Percentiles rank a stretch among this genome's conserved stretches.
Conservation (phyloP, 805 yeast species). For the Starmerella apicola region DNA sequence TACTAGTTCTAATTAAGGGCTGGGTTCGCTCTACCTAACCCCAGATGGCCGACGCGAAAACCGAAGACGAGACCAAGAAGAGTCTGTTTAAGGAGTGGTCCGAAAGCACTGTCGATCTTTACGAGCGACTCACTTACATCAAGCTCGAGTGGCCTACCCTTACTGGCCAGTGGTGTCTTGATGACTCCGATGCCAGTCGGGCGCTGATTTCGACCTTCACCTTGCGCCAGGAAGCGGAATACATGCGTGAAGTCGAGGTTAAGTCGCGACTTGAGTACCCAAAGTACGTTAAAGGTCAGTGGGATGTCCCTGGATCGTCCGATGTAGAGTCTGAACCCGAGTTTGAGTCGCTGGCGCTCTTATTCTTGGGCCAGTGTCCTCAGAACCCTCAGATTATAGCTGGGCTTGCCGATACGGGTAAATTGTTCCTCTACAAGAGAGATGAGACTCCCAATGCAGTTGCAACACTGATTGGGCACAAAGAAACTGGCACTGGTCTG, state of each 20-base stretch:
- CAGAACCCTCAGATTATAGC: slow-evolving; percentile 8
- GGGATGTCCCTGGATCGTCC: slow-evolving; percentile 5
- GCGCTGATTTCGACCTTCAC: slow-evolving; percentile 19
- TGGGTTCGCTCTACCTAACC: too few relatives aligned
- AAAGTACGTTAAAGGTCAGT: slow-evolving; percentile 7
- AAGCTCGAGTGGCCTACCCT: slow-evolving; percentile 16
- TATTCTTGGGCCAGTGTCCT: slow-evolving; percentile 16
- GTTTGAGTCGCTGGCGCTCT: slow-evolving; percentile 1
- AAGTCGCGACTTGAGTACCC: slow-evolving; percentile 8
- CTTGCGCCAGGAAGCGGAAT: slow-evolving; percentile 13
- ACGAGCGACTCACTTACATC: slow-evolving; percentile 16
- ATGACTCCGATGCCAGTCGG: slow-evolving; percentile 5
- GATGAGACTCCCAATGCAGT: not conserved
- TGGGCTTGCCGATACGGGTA: slow-evolving; percentile 12
- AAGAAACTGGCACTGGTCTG: slow-evolving; percentile 57
- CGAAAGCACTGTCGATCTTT: slow-evolving; percentile 16
- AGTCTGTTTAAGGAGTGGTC: slow-evolving; percentile 16
- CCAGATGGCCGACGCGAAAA: too few relatives aligned
- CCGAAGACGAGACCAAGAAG: too few relatives aligned
- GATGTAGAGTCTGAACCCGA: not conserved
- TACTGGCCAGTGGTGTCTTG: slow-evolving; percentile 13
- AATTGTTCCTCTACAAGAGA: slow-evolving; percentile 6
- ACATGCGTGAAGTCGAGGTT: slow-evolving; percentile 13
- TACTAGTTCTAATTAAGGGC: too few relatives aligned
- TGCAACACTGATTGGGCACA: slow-evolving; percentile 30